Evolutionary conservation across 306 rosid genomes (phyloP).

Genomic region (Vigna angularis): DNA sequence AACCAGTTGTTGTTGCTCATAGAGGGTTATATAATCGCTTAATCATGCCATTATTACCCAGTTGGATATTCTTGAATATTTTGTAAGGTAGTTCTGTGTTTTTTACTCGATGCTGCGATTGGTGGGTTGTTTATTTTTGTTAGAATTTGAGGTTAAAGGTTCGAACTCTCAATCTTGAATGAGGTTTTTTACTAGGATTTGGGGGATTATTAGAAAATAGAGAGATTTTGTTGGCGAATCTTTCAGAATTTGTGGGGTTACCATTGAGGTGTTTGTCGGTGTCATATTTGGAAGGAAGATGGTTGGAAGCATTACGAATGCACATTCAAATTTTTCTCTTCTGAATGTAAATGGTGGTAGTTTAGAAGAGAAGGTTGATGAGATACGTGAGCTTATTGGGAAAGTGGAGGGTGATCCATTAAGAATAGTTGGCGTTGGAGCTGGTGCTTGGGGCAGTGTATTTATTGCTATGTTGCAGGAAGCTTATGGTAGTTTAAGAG

Average conservation of each 20-base stretch:
- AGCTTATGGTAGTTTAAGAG: slow-evolving; percentile 78
- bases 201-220: background rate
- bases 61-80: slow-evolving; percentile 29
- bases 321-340: slow-evolving; percentile 54
- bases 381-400: slow-evolving; percentile 68
- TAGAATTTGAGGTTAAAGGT: slow-evolving; percentile 31
- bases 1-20: slow-evolving; percentile 11
- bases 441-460: slow-evolving; percentile 99
- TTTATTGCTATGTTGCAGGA: slow-evolving; percentile 90
- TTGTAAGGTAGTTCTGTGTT: background rate
- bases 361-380: slow-evolving; percentile 84
- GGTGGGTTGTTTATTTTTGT: slow-evolving; percentile 7
- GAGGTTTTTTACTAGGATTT: slow-evolving; percentile 29
- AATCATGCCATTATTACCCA: background rate
- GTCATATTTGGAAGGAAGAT: slow-evolving; percentile 49
- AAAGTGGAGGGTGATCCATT: slow-evolving; percentile 89
- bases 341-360: slow-evolving; percentile 48
- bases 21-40: slow-evolving; percentile 19
- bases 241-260: background rate
- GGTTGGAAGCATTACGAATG: slow-evolving; percentile 50
- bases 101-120: background rate
- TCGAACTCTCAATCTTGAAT: slow-evolving; percentile 25
- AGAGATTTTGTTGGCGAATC: background rate
- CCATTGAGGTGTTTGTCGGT: background rate
- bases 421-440: slow-evolving; percentile 90